Base-by-base conservation (phyloP, 73 alveolate genomes). In the Effrenium voratum region DNA sequence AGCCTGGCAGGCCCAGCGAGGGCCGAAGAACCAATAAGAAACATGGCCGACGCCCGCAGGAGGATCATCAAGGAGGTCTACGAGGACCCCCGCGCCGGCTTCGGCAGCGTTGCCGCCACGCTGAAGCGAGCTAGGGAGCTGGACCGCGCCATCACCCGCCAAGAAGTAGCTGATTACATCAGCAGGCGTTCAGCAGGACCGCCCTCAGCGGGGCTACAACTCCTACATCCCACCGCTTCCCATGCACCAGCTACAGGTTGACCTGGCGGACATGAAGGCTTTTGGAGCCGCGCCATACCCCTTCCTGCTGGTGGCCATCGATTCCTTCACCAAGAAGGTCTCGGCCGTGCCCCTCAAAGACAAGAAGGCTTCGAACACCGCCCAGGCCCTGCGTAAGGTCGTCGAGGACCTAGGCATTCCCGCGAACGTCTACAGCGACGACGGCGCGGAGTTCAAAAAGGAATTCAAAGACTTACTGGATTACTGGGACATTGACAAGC, bases 391-490 rank as follows among this genome's bases (percentile, higher is more conserved):
- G 80, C 46, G 34, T 24, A 28, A 68, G 22, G 80, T 68, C 80
- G 34, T 68, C 80, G 34, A 6, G 19, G 80, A 68, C 19, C 80
- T 68, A 68, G 73, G 80, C 46, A 68, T 68, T 68, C 80, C 80
- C 26, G 46, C 43, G 5, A 5, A 6, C 24, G 80, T 68, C 19
- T 68, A 68, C 80, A 60, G 80, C 5, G 80, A 68, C 46, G 80
- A 68, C 46, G 80, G 80, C 80, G 15, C 73, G 15, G 73, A 60
- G 73, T 60, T 60, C 28, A 60, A 60, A 36, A 60, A 60, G 73
- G 19, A 68, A 45, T 68, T 68, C 19, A 68, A 68, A 45, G 46
- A 68, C 75, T 22, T n/a, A 45, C 34, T 68, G 19, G 80, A 68
- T n/a, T 24, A n/a, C 80, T 68, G 43, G 43, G 80, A 68, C 80